Base-by-base conservation (phyloP, 495 filamentous ascomycete species). In the Immersiella caudata region DNA sequence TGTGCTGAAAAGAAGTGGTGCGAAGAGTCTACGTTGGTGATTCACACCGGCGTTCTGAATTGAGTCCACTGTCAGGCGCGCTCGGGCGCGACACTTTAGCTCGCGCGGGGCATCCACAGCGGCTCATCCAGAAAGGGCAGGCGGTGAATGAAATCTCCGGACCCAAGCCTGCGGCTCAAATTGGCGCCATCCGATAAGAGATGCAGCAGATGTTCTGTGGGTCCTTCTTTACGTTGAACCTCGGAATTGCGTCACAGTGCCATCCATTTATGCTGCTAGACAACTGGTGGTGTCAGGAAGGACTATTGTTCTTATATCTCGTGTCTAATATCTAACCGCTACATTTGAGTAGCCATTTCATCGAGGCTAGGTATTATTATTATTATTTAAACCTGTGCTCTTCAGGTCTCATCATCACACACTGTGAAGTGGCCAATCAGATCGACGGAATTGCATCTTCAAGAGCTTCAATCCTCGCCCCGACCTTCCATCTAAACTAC, bases 51-150 rank as follows among this genome's bases (percentile, higher is more conserved):
- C 11, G 40, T 59, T 59, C 22, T 59, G 21, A 22, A 59, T 20
- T 27, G 26, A 33, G 52, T 55, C 56, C 22, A 33, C 22, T 64
- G 54, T 73, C 69, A 72, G 73, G 71, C 71, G 69, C 69, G 73
- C 71, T 72, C 65, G 68, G 73, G 73, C 73, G 71, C 73, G 73
- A 73, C 67, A 22, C 9, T 27, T 65, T 67, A 29, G 5, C 56
- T 75, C 67, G 68, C 67, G 73, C 70, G 73, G 70, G 70, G 73
- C 70, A 72, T 57, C 24, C 27, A 40, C n/a, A 2, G 52, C 36
- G 66, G 54, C 40, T 21, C 29, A n/a, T 35, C 27, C 18, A 6
- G 9, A 50, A 35, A 60, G 14, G 24, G 62, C 40, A 65, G 68
- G 68, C 65, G 70, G 68, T 72, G 49, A 70, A 24, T 16, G n/a